Evolutionary conservation across 306 rosid species (phyloP), one percentile per base, ranked within the genome.

Genomic region (Abrus precatorius): DNA sequence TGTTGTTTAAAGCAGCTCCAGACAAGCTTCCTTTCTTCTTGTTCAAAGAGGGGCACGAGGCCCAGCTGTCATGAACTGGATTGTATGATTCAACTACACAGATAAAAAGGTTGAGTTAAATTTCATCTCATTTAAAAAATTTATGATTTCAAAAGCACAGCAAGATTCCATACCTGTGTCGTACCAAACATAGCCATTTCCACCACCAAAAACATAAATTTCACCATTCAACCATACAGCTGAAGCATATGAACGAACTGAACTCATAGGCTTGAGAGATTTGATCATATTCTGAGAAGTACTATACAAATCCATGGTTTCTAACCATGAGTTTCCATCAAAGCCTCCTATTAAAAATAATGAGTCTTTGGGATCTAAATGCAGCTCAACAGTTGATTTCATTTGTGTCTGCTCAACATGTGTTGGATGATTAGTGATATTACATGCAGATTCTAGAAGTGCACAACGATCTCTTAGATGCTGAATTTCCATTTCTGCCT

Each of bases 171-270:
- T 90, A 95, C 99, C 98, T 79, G 94, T 87, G 76, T 92, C 88
- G 60, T 88, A 93, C 98, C 99, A 93, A 74, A 4, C 72, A 68
- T 0, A 5, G 54, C 92, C 90, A 77, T 89, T 20, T 80, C 98
- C 97, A 65, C 99, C 97, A 49, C 97, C 99, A 70, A 90, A 71
- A 54, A 89, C 91, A 75, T 89, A 93, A 72, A 93, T 60, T 14
- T 93, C 88, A 10, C 84, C 86, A 78, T 88, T 86, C 77, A 88
- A 77, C 81, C 82, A 81, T 6, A 85, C 94, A 79, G 75, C 88
- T 56, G 96, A 88, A 84, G 92, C 85, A 84, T 87, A 88, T 41
- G 96, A 87, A 6, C 98, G 92, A 47, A 56, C 84, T 57, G 80
- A 82, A 80, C 81, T 93, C 94, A 91, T 93, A 54, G 97, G 87